Percentiles rank a stretch among this genome's conserved stretches.
These are phyloP conservation scores for Crinitomyces ghanaensis DNA, from an alignment of 805 yeast species.

Conservation along the genomic window DNA sequence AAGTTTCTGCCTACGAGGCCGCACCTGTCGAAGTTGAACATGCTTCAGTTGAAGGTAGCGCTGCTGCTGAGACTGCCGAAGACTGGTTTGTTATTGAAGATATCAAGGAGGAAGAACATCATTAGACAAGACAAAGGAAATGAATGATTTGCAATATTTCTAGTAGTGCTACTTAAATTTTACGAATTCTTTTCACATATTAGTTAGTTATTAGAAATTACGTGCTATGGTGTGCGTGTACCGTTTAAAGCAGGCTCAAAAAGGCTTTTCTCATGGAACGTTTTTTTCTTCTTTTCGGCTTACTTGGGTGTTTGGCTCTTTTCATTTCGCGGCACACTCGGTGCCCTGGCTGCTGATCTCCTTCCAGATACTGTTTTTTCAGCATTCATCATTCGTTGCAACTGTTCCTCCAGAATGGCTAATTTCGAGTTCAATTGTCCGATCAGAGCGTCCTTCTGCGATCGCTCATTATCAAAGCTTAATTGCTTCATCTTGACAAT, in stretches of 20 bases:
- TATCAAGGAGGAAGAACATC: conserved; percentile 23
- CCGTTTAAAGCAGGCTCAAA: too few relatives aligned
- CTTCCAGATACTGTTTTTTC: conserved; percentile 13
- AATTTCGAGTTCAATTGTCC: conserved; percentile 19
- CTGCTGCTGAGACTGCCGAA: conserved; percentile 18
- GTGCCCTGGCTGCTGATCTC: conserved; percentile 17
- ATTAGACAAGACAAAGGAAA: too few relatives aligned
- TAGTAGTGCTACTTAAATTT: too few relatives aligned
- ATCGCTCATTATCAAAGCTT: conserved; percentile 23
- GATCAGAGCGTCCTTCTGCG: conserved; percentile 20
- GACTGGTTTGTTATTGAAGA: conserved; percentile 36
- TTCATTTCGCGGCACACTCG: conserved; percentile 17
- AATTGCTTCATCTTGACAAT: conserved; percentile 17
- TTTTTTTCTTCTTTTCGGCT: background rate
- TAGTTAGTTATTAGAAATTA: too few relatives aligned
- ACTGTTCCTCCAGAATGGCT: conserved; percentile 23
- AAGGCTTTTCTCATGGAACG: background rate
- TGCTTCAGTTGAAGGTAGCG: conserved; percentile 14
- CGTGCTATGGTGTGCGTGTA: too few relatives aligned
- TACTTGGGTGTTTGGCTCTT: conserved; percentile 7
- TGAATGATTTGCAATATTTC: too few relatives aligned
- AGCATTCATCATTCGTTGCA: conserved; percentile 15
- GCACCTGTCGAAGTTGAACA: conserved; percentile 32
- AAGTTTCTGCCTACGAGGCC: conserved; percentile 35
- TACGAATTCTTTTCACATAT: too few relatives aligned